phyloP scores from a whole-genome alignment of 441 rosid species.

The Corymbia calophylla region DNA sequence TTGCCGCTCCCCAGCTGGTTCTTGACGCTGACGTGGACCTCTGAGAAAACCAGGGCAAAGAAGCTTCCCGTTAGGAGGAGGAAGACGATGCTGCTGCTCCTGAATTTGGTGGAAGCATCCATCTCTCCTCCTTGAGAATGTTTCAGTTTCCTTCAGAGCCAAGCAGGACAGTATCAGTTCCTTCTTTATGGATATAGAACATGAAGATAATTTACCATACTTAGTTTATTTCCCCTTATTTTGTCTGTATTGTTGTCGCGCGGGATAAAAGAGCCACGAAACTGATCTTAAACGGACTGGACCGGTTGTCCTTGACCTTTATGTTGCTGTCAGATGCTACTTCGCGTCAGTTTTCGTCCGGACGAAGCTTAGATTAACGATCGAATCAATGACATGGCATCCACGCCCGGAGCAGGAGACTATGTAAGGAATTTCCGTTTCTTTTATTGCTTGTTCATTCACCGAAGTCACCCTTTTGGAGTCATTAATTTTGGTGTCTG shows the following conservation, averaged over 20 bases:
- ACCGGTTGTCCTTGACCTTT: background rate
- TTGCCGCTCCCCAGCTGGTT: constrained; percentile 33
- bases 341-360: background rate
- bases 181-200: background rate
- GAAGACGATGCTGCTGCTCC: background rate
- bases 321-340: background rate
- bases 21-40: constrained; percentile 27
- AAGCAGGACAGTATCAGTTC: background rate
- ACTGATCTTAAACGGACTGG: background rate
- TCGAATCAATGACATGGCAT: background rate
- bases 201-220: background rate
- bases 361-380: background rate
- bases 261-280: background rate
- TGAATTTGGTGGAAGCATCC: background rate
- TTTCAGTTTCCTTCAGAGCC: background rate
- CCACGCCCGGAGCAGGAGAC: background rate
- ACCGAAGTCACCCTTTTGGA: background rate
- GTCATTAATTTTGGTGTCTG: background rate
- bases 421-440: rapidly evolving
- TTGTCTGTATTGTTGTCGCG: background rate
- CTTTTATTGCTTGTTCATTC: background rate
- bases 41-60: background rate
- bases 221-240: background rate
- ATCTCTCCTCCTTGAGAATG: background rate
- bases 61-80: background rate